Evolutionary conservation across 495 filamentous ascomycete genomes (phyloP).

Genomic region (Chaetomium fimeti): DNA sequence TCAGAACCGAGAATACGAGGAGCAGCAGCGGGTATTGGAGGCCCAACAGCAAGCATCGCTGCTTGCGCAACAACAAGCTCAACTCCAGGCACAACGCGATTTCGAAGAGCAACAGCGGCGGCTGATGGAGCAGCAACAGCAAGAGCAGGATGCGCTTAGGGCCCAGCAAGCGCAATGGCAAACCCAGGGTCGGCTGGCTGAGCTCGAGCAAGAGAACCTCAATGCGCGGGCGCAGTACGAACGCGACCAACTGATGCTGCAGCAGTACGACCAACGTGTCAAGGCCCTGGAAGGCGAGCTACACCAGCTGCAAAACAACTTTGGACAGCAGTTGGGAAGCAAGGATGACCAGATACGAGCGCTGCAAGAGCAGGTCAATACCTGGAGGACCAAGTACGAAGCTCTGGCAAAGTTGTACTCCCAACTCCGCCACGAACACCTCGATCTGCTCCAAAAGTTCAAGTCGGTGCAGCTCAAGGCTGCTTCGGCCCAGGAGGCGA

Average conservation of each 20-base stretch:
- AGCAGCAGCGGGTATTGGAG: conserved; percentile 83
- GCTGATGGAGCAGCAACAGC: conserved; percentile 81
- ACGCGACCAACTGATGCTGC: conserved; percentile 91
- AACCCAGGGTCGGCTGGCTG: conserved; percentile 87
- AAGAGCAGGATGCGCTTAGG: conserved; percentile 85
- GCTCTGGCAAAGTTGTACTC: conserved; percentile 95
- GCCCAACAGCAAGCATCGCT: conserved; percentile 71
- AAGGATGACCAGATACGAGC: conserved; percentile 93
- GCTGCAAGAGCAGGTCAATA: conserved; percentile 92
- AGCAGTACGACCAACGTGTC: conserved; percentile 92
- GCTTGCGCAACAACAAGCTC: conserved; percentile 67
- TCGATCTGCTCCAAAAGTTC: conserved; percentile 91
- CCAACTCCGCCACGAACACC: conserved; percentile 90
- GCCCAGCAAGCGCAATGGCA: conserved; percentile 86
- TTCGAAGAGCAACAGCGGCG: conserved; percentile 93
- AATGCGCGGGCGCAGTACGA: conserved; percentile 94
- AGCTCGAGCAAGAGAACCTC: conserved; percentile 91
- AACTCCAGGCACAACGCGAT: conserved; percentile 79
- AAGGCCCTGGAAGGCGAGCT: conserved; percentile 91
- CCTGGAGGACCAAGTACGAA: conserved; percentile 96
- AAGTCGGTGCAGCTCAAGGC: conserved; percentile 95
- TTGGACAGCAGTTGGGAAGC: conserved; percentile 78
- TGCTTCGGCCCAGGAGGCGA: conserved; percentile 93
- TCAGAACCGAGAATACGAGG: conserved; percentile 91
- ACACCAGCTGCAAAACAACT: conserved; percentile 73